Percentiles rank a stretch among this genome's conserved stretches.
Conservation (phyloP, 2,329 filamentous ascomycete species). For the Alternaria ventricosa region DNA sequence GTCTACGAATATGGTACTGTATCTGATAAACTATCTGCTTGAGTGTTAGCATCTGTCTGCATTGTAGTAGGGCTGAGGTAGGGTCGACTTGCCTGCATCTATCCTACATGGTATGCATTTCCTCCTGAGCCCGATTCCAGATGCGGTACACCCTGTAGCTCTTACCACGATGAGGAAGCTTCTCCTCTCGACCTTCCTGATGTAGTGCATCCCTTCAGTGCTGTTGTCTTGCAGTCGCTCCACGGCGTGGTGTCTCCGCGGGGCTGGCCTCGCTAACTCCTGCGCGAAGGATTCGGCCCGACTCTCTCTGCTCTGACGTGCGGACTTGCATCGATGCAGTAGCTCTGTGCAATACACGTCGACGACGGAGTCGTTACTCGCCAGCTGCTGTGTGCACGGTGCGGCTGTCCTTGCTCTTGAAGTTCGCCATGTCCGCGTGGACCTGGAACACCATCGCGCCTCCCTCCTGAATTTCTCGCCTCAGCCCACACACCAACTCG, state of each 20-base stretch:
- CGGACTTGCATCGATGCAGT: not conserved
- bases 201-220: not conserved
- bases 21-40: slow-evolving; percentile 3
- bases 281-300: slow-evolving; percentile 7
- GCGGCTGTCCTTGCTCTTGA: not conserved
- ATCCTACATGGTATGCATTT: not conserved
- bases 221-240: not conserved
- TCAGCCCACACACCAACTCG: not conserved
- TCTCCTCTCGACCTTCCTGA: not conserved
- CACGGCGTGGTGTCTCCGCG: not conserved
- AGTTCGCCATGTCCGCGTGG: not conserved
- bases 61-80: not conserved
- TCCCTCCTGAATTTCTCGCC: slow-evolving; percentile 5
- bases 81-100: not conserved
- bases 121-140: not conserved
- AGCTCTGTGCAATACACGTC: not conserved
- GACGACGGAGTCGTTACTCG: not conserved
- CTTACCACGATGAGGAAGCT: no score
- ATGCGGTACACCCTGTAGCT: not conserved
- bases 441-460: not conserved
- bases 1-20: not conserved
- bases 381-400: not conserved
- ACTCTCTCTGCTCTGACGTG: slow-evolving; percentile 5
- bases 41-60: not conserved
- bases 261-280: not conserved